Evolutionary conservation across 2,329 filamentous ascomycete species (phyloP), one percentile per base, ranked within the genome.

Genomic region (Cadophora sp.): DNA sequence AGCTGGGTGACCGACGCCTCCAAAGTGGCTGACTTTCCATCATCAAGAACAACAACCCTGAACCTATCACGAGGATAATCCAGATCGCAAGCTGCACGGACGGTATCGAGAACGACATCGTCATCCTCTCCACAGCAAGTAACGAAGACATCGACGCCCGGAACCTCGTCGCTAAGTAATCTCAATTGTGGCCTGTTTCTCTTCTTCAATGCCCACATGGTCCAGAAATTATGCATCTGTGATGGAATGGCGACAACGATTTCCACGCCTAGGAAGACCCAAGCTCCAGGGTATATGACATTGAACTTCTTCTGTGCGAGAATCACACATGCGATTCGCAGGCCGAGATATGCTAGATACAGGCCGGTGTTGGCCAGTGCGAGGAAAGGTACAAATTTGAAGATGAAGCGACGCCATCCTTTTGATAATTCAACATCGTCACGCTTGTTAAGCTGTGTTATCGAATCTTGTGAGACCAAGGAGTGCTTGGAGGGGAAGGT

Each of bases 121-220:
- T 84, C 79, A 1, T 86, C 83, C 73, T 89, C 87, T 16, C 84
- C 84, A 68, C 87, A 89, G 77, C 84, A 87, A 1, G 86, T 86
- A 5, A 89, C 76, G 59, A 89, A 82, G 1, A 87, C 80, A 70
- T 89, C 87, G 3, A 89, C 84, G 1, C 84, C 84, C 0, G 87
- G 84, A 3, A 83, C 81, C 2, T 83, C 78, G 12, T 81, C 79
- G 16, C 84, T 83, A 1, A 77, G 77, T n/a, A 87, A 76, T 29
- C 86, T 78, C 55, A 89, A 77, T 81, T 85, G 85, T 1, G 85
- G 84, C 31, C 85, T 79, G 26, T 81, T 80, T 46, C 86, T 79
- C 79, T 83, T 83, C 79, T 87, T 69, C 59, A 66, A 27, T 26
- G 67, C 64, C 59, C 37, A 69, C 64, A 66, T 83, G 0, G 68